Base-by-base conservation (phyloP, 2,329 filamentous ascomycete species). In the Sporothrix inflata region DNA sequence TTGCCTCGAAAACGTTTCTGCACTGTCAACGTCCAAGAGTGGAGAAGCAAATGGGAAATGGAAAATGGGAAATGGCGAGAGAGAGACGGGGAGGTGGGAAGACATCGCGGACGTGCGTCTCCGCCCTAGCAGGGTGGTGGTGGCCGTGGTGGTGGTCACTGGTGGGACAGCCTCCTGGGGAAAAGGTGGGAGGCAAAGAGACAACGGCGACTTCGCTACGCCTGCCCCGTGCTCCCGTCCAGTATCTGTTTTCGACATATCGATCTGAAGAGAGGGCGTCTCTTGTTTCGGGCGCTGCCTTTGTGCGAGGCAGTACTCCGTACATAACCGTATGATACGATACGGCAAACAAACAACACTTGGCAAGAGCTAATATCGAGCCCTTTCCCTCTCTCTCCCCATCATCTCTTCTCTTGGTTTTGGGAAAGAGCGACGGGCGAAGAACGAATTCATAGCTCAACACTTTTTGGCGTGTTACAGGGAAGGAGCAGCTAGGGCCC, bases 401-500 rank as follows among this genome's bases (percentile, higher is more conserved):
- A 30, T n/a, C n/a, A 5, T 21, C 8, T 12, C 7, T 60, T 3
- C 11, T 34, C 19, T 60, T 9, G 47, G 8, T 8, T 8, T 40
- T 16, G 34, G 30, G 55, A 38, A 60, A 60, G 55, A 60, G 55
- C 55, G 30, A 60, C 30, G 55, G 30, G 30, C 30, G n/a, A n/a
- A 60, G 16, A n/a, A n/a, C n/a, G n/a, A n/a, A n/a, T n/a, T n/a
- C n/a, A n/a, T n/a, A n/a, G n/a, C n/a, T n/a, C n/a, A n/a, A 60
- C 19, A 34, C 7, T 57, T 57, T 27, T 57, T 27, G 27, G 30
- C 30, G 38, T 65, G 60, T 65, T 45, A 45, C 60, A 40, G 38
- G 60, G 60, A 65, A 65, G 60, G 38, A 45, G 60, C 38, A 45
- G n/a, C n/a, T n/a, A n/a, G 42, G 60, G 60, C 60, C 60, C 60